Conservation (phyloP, 352 stramenopile species). For the Pythium coloratum region DNA sequence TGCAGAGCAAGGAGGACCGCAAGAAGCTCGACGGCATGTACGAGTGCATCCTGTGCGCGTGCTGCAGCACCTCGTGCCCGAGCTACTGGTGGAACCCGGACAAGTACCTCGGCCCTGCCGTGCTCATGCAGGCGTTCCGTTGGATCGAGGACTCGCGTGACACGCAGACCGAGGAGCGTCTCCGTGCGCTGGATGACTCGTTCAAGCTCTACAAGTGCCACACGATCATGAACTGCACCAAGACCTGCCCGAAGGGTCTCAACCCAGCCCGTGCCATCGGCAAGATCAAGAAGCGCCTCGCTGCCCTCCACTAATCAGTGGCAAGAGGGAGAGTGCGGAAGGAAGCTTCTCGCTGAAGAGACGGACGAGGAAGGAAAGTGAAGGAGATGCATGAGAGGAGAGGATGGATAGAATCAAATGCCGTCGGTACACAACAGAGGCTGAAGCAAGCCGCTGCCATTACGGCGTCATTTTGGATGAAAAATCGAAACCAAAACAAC, state of each 20-base stretch:
- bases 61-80: conserved; percentile 98
- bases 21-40: conserved; percentile 99
- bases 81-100: conserved; percentile 99
- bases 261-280: conserved; percentile 98
- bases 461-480: neutral
- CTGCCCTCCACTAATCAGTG: conserved; percentile 63
- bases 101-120: conserved; percentile 93
- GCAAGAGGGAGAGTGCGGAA: neutral
- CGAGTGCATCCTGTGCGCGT: conserved; percentile 99
- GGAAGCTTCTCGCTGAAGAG: neutral
- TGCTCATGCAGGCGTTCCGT: conserved; percentile 95
- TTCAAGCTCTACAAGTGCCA: conserved; percentile 99
- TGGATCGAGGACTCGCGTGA: conserved; percentile 99
- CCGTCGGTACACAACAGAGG: neutral
- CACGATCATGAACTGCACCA: conserved; percentile 99
- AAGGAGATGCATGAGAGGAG: neutral
- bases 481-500: conserved; percentile 3
- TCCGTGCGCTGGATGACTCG: conserved; percentile 96
- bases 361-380: neutral
- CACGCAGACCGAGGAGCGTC: conserved; percentile 95
- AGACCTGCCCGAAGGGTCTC: conserved; percentile 99
- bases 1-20: conserved; percentile 94
- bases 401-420: conserved; percentile 2
- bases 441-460: neutral
- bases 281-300: conserved; percentile 98